Evolutionary conservation across 371 early-diverging fungal genomes (phyloP).

Genomic region (Saksenaea oblongispora): DNA sequence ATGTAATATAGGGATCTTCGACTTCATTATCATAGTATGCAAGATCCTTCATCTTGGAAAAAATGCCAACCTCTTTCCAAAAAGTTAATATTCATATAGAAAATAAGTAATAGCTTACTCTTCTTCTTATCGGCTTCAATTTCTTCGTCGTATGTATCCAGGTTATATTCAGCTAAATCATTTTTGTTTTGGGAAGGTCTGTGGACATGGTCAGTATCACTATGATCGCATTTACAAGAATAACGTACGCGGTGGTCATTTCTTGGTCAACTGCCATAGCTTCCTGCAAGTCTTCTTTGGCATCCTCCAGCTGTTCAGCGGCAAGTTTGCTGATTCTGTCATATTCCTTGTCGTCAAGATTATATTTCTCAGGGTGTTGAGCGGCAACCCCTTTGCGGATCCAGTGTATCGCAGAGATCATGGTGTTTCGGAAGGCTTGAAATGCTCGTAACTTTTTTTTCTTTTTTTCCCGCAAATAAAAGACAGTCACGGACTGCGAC

Average conservation of each 20-base stretch:
- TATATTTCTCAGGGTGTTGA: conserved; percentile 73
- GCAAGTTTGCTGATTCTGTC: conserved; percentile 74
- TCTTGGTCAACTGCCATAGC: conserved; percentile 36
- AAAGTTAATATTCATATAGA: not conserved
- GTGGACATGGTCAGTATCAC: not conserved
- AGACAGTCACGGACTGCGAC: not conserved
- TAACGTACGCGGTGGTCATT: conserved; percentile 3
- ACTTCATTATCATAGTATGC: conserved; percentile 75
- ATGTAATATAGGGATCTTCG: conserved; percentile 84
- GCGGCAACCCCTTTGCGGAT: conserved; percentile 88
- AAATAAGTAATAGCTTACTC: conserved; percentile 26
- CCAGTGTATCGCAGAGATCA: conserved; percentile 85
- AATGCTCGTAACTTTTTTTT: not conserved
- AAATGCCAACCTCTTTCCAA: conserved; percentile 48
- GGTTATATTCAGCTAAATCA: conserved; percentile 74
- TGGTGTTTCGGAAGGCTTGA: conserved; percentile 21
- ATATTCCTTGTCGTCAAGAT: conserved; percentile 86
- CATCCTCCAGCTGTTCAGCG: conserved; percentile 69
- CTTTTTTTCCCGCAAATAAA: not conserved
- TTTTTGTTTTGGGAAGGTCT: conserved; percentile 39
- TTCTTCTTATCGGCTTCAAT: conserved; percentile 38
- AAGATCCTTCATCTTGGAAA: conserved; percentile 75
- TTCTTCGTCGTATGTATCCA: conserved; percentile 75
- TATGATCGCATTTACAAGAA: not conserved
- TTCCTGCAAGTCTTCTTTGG: conserved; percentile 66